Base-by-base conservation (phyloP, 352 stramenopile genomes). In the Pythium chondricola region DNA sequence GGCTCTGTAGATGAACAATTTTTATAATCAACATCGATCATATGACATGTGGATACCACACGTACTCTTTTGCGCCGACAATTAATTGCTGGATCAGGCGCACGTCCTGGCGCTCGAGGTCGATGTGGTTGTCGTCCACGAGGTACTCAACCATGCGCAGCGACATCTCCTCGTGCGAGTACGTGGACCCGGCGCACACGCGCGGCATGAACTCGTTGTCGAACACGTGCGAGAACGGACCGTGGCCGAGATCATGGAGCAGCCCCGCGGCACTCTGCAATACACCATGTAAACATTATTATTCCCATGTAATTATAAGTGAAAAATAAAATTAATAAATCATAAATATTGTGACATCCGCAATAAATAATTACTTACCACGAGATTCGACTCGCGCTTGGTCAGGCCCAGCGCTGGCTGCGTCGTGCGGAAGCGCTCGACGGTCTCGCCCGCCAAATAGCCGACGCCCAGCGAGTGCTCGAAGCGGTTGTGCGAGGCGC, bases 201-300 rank as follows among this genome's bases (percentile, higher is more conserved):
- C 58, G 63, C 17, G 67, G 70, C 63, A 96, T 89, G 54, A 97
- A 96, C 43, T 88, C 69, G 38, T 81, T 71, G 63, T 98, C 95
- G 63, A 96, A 99, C 5, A 98, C 70, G 62, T 99, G 96, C 18
- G 78, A 97, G 64, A 96, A 98, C 2, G 95, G 93, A 1, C 96
- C 96, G 61, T 99, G 96, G 3, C 95, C 90, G 22, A 96, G 57
- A 47, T 96, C 84, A 38, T 96, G 86, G 37, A 87, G 69, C 29
- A 96, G 48, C 11, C 80, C 85, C 7, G 86, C 80, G 0, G 76
- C 76, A 61, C 76, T 88, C 74, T 88, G 48, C 22, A 30, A 13
- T 13, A 33, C 29, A 33, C 29, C 29, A 33, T 13, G 29, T 13
- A 33, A 50, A 10, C n/a, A n/a, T n/a, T n/a, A n/a, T n/a, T n/a